Evolutionary conservation across 805 yeast genomes (phyloP), one percentile per base, ranked within the genome.

Genomic region (Hyphopichia homilentoma): DNA sequence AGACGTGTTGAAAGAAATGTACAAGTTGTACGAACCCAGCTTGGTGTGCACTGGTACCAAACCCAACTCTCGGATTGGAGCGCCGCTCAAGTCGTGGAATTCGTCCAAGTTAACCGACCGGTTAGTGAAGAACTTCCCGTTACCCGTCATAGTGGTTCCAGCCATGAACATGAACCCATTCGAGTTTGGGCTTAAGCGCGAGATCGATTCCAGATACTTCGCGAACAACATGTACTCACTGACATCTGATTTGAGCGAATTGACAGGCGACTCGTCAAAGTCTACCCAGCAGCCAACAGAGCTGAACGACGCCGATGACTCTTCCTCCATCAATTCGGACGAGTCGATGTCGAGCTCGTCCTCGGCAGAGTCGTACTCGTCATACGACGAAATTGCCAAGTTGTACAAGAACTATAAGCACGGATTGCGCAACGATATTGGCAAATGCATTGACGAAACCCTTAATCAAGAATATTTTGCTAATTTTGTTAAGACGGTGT

Each of bases 101-200:
- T 73, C 83, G 4, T 71, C 80, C 19, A 74, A 81, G 41, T 56
- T 82, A 24, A 71, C 83, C 16, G 85, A 80, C 48, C 59, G 84
- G 30, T 61, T 81, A 28, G 82, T 81, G 18, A 78, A 76, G 46
- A 74, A 73, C 45, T 78, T 70, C 43, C 77, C 80, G 4, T 68
- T 80, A 11, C 88, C 89, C 0, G 73, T 78, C n/a, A 67, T 81
- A 16, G 72, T 81, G 30, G 81, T 77, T 0, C 84, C 88, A 1
- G 77, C 84, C 2, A 51, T 63, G 40, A 76, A 78, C 35, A 68
- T 77, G 76, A 61, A 62, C 27, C 41, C 54, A n/a, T 79, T 73
- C 54, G 84, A 79, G 47, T 37, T 41, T 3, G 45, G 57, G 8
- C 46, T 78, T 22, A 68, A 69, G 33, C 57, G 54, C 11, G 50